Conservation (phyloP, 1,284 basidiomycete species). For the Microbotryum saponariae region DNA sequence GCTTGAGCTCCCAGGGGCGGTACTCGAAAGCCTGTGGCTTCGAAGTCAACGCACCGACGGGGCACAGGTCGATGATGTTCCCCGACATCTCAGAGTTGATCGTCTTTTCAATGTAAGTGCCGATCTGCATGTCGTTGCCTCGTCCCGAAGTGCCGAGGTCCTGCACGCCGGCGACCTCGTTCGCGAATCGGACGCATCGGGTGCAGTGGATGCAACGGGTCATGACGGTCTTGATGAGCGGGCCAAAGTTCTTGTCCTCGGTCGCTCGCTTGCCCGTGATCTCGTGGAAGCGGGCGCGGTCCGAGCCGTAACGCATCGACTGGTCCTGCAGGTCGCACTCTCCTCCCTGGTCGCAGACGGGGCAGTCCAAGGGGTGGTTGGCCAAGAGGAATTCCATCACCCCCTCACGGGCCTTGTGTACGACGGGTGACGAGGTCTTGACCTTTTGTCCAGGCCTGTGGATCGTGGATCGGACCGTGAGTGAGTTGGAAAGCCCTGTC, state of each 20-base stretch:
- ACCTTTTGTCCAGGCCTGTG: constrained; percentile 77
- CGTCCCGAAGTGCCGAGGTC: constrained; percentile 94
- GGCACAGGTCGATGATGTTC: constrained; percentile 94
- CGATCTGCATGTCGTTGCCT: constrained; percentile 97
- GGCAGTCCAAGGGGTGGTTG: constrained; percentile 97
- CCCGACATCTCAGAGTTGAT: constrained; percentile 97
- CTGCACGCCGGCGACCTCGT: constrained; percentile 97
- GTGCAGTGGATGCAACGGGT: constrained; percentile 99
- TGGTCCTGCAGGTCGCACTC: constrained; percentile 99
- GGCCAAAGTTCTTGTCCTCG: constrained; percentile 97
- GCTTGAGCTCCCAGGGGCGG: constrained; percentile 97
- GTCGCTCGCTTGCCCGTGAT: constrained; percentile 95
- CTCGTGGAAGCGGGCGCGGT: constrained; percentile 96
- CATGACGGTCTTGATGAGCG: constrained; percentile 98
- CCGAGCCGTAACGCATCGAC: constrained; percentile 97
- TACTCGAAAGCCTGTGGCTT: constrained; percentile 98
- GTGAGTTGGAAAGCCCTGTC: background rate
- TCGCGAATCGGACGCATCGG: constrained; percentile 96
- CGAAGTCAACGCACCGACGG: constrained; percentile 93
- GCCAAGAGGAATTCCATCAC: constrained; percentile 98
- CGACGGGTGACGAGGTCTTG: constrained; percentile 88
- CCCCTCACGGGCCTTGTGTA: constrained; percentile 92
- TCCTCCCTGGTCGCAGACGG: constrained; percentile 77
- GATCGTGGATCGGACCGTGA: background rate
- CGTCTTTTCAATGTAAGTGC: constrained; percentile 95